These are phyloP conservation scores for Dioscorea alata DNA, from an alignment of 106 monocot species.

Conservation along the genomic window DNA sequence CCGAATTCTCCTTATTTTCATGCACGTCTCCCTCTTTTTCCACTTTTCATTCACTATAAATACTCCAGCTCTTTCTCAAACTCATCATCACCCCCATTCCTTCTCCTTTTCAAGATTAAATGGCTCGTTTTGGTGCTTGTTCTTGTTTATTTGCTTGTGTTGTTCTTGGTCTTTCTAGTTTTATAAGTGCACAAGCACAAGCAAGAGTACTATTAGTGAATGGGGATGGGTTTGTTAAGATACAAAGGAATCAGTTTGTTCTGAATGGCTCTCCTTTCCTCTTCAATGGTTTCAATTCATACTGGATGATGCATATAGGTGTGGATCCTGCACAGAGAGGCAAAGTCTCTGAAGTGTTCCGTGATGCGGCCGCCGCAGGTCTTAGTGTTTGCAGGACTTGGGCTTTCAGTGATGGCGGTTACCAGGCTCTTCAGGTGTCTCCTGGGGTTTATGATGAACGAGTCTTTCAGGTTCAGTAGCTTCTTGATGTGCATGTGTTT, in stretches of 20 bases:
- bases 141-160: background rate
- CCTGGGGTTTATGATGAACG: constrained; percentile 41
- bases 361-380: constrained; percentile 25
- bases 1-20: too few species aligned
- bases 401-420: constrained; percentile 40
- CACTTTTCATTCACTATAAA: background rate
- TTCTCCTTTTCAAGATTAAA: too few species aligned
- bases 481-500: background rate
- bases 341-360: constrained; percentile 35
- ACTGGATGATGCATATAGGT: constrained; percentile 51
- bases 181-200: background rate
- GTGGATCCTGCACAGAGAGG: constrained; percentile 14
- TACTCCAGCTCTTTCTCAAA: background rate
- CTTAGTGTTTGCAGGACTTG: constrained; percentile 43
- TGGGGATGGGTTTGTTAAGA: constrained; percentile 14
- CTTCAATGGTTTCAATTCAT: constrained; percentile 61
- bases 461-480: constrained; percentile 27
- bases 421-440: constrained; percentile 30
- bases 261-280: constrained; percentile 31
- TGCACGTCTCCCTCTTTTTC: too few species aligned
- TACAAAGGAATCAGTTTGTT: constrained; percentile 17
- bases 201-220: background rate
- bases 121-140: background rate
- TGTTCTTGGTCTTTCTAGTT: background rate
- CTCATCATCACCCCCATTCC: too few species aligned